Base-by-base conservation (phyloP, 2,329 filamentous ascomycete genomes). In the Neophaeococcomyces mojaviensis region DNA sequence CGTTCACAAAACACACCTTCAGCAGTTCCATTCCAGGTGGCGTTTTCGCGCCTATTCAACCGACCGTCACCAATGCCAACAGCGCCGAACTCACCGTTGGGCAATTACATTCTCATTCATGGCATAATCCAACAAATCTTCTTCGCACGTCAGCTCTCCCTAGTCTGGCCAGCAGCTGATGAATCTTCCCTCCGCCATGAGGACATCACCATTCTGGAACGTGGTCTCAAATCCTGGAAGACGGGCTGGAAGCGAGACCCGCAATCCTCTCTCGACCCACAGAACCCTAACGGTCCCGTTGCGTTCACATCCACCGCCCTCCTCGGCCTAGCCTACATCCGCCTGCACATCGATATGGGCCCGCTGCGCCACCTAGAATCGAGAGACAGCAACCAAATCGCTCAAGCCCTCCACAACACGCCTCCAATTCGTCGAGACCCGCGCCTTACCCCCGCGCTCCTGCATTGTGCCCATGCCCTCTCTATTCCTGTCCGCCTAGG, bases 91-190 rank as follows among this genome's bases (percentile, higher is more conserved):
- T 74, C 73, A 1, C 70, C 73, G 0, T 65, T 77, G 26, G 72
- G 72, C 0, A 76, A 75, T 53, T 76, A 76, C 52, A 67, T 76
- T 36, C 65, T 77, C 7, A 72, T 77, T 22, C 71, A 76, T 50
- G 72, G 70, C 28, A 62, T 77, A n/a, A 68, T 76, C 10, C 71
- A 76, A 51, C 71, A 76, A 42, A 73, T 77, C 35, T 76, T 73
- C 51, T 68, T 74, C 39, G 70, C 71, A 9, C 65, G 72, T 35
- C 68, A 73, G 49, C 60, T 72, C 7, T 70, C 68, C 36, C 61
- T 71, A 18, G 69, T 66, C 13, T 65, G 68, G 20, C 68, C 69
- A 22, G 60, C 58, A 28, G 64, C 69, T 54, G 61, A 63, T 12
- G 65, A 66, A 9, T 67, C 65, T 3, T 68, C 67, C 46, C 51